Evolutionary conservation across 2,329 filamentous ascomycete species (phyloP).

Genomic region (Diaporthe sp.): DNA sequence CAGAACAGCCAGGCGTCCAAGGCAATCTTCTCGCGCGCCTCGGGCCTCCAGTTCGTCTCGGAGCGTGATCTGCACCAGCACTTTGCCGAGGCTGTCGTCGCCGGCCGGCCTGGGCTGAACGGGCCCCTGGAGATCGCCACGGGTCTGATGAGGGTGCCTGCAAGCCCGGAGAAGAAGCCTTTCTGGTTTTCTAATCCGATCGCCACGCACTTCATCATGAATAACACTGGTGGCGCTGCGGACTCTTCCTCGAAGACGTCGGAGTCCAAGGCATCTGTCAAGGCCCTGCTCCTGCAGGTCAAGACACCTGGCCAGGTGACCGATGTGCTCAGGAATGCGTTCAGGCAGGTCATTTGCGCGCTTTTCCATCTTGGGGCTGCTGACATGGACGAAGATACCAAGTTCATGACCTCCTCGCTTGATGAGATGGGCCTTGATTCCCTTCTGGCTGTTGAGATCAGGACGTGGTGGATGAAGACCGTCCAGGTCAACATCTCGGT

Average conservation of each 20-base stretch:
- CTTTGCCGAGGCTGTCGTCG: constrained; percentile 53
- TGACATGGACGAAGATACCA: background rate
- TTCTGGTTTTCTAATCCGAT: constrained; percentile 9
- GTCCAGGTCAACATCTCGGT: background rate
- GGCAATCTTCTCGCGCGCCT: background rate
- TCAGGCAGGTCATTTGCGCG: background rate
- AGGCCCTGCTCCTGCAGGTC: background rate
- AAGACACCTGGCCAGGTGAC: background rate
- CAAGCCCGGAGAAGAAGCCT: constrained; percentile 2
- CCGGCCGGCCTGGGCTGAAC: background rate
- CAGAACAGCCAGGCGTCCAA: background rate
- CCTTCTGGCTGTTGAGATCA: background rate
- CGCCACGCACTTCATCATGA: background rate
- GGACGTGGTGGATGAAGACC: background rate
- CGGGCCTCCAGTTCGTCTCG: constrained; percentile 20
- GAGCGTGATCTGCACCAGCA: constrained; percentile 53
- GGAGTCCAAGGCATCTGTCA: background rate
- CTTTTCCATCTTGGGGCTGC: background rate
- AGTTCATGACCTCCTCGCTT: background rate
- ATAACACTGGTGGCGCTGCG: background rate
- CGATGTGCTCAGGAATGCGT: background rate
- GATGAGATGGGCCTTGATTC: constrained; percentile 1
- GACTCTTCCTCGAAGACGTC: constrained; percentile 2
- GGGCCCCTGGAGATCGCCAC: background rate
- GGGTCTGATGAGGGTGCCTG: background rate